Evolutionary conservation across 2,329 filamentous ascomycete genomes (phyloP).

Genomic region (Aspergillus sp.): DNA sequence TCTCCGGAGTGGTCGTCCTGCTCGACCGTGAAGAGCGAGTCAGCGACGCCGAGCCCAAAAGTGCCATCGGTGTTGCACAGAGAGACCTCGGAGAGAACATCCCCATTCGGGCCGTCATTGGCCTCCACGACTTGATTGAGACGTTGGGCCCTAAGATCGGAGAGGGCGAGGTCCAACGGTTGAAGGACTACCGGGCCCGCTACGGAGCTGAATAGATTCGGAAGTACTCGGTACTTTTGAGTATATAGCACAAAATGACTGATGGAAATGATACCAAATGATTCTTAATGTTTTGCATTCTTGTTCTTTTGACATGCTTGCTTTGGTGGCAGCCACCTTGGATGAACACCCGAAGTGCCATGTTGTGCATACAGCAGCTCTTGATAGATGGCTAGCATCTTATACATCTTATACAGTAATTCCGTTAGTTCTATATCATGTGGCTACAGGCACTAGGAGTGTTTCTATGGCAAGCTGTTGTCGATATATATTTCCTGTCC

Average conservation of each 20-base stretch:
- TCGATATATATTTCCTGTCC: too few relatives aligned
- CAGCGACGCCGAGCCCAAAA: conserved; percentile 64
- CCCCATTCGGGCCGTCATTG: conserved; percentile 69
- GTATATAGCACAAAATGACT: conserved; percentile 15
- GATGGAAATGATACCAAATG: conserved; percentile 13
- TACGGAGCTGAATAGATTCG: conserved; percentile 34
- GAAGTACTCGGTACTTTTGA: neutral
- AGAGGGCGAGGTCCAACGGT: conserved; percentile 58
- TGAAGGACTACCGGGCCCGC: conserved; percentile 65
- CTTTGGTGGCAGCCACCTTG: too few relatives aligned
- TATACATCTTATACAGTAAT: too few relatives aligned
- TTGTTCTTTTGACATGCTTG: neutral
- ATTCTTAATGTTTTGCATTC: conserved; percentile 5
- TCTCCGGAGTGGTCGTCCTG: conserved; percentile 84
- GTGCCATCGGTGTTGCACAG: conserved; percentile 80
- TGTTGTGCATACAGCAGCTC: too few relatives aligned
- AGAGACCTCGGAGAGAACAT: conserved; percentile 68
- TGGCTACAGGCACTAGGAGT: neutral
- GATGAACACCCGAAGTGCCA: too few relatives aligned
- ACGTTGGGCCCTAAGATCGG: conserved; percentile 60
- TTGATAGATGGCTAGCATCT: too few relatives aligned
- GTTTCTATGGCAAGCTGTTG: neutral
- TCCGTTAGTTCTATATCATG: neutral
- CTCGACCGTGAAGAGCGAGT: conserved; percentile 64
- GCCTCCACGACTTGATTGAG: conserved; percentile 72